phyloP scores from a whole-genome alignment of 1,284 basidiomycete genomes.

The Tilletia caries region DNA sequence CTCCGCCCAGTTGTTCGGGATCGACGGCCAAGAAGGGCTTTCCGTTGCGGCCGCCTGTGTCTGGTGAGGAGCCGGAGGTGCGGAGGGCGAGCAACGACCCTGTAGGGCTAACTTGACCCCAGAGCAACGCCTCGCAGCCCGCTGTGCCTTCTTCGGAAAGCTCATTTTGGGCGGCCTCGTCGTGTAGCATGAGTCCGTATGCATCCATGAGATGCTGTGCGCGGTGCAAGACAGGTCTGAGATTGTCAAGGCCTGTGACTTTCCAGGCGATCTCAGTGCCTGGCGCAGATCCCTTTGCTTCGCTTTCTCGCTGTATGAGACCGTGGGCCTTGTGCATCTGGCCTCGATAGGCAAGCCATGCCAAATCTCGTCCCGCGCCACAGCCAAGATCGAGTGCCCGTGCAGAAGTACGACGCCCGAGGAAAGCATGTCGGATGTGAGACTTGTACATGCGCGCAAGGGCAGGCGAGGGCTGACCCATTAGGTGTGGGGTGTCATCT shows the following conservation, averaged over 20 bases:
- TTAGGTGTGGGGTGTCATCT: conserved; percentile 3
- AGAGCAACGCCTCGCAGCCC: conserved; percentile 8
- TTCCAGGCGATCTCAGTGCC: neutral
- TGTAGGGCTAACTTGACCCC: neutral
- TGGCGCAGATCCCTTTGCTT: neutral
- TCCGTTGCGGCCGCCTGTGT: neutral
- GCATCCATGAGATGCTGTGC: conserved; percentile 1
- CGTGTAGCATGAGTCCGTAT: neutral
- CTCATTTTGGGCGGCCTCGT: too few relatives aligned
- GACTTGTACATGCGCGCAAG: neutral
- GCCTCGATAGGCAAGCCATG: conserved; percentile 12
- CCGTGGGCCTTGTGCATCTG: neutral
- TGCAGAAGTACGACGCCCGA: neutral
- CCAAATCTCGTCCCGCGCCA: conserved; percentile 12
- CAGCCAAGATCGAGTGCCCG: conserved; percentile 13
- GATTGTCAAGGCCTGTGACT: conserved; percentile 12
- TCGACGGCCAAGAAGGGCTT: neutral
- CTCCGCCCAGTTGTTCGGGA: neutral
- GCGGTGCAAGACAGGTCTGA: conserved; percentile 8
- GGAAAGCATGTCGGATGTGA: neutral
- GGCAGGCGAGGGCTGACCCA: conserved; percentile 7
- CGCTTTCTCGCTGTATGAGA: neutral
- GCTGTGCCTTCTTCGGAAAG: neutral
- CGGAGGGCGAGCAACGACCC: neutral
- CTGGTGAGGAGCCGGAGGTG: neutral